Evolutionary conservation across 768 basidiomycete genomes (phyloP).

Genomic region (Pseudohyphozyma bogoriensis): DNA sequence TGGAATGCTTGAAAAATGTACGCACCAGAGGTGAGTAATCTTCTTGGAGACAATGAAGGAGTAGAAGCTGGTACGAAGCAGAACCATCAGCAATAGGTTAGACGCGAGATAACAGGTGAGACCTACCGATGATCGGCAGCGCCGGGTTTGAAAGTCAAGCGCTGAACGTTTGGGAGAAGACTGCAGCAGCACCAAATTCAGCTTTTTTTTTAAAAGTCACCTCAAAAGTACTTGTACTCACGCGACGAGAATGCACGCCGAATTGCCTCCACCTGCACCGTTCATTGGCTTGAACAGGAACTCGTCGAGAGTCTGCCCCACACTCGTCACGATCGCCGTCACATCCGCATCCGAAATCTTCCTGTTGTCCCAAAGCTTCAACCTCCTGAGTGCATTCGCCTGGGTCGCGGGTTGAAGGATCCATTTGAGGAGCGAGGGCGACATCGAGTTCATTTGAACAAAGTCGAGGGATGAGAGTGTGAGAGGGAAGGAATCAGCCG

Average conservation of each 20-base stretch:
- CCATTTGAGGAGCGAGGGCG: not conserved
- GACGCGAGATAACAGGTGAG: no score
- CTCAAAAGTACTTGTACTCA: no score
- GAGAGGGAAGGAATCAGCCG: not conserved
- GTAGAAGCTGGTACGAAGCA: slow-evolving; percentile 1
- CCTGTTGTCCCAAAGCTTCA: not conserved
- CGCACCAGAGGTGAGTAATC: slow-evolving; percentile 10
- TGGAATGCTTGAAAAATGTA: no score
- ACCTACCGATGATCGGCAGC: no score
- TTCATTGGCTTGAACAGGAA: slow-evolving; percentile 10
- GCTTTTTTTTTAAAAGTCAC: no score
- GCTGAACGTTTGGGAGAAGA: no score
- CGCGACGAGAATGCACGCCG: no score
- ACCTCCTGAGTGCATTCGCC: not conserved
- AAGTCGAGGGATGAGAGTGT: not conserved
- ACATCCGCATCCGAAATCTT: not conserved
- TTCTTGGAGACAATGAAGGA: not conserved
- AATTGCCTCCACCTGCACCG: no score
- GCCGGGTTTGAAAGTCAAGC: no score
- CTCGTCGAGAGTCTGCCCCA: not conserved
- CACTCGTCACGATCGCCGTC: not conserved
- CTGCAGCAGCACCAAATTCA: no score
- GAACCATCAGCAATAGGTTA: not conserved
- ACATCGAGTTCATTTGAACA: not conserved
- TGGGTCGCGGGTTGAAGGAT: not conserved